phyloP scores from a whole-genome alignment of 2,329 filamentous ascomycete species.

The Epichloe uncinata region DNA sequence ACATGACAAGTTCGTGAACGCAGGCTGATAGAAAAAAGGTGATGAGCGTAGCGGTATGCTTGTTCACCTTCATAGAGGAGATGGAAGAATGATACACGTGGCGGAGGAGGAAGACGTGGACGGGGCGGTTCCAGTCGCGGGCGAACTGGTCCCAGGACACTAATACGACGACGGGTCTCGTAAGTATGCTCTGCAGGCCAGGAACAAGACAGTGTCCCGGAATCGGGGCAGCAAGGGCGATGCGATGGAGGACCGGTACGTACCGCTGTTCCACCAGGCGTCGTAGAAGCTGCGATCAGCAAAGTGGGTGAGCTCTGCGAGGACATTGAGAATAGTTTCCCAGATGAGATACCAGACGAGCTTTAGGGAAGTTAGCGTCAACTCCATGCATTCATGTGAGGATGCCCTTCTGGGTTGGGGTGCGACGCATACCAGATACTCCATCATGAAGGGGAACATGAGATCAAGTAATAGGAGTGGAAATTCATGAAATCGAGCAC shows the following conservation, averaged over 20 bases:
- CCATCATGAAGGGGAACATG: slow-evolving; percentile 66
- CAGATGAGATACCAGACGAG: slow-evolving; percentile 73
- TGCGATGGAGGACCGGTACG: slow-evolving; percentile 4
- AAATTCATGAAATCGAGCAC: slow-evolving; percentile 50
- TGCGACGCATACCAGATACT: slow-evolving; percentile 42
- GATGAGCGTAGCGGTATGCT: slow-evolving; percentile 58
- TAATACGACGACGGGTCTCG: slow-evolving; percentile 7
- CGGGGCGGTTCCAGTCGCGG: slow-evolving; percentile 64
- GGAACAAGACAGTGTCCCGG: too few relatives aligned
- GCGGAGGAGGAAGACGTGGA: slow-evolving; percentile 63
- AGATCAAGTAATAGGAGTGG: slow-evolving; percentile 65
- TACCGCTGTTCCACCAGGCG: slow-evolving; percentile 49
- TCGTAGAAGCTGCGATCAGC: slow-evolving; percentile 63
- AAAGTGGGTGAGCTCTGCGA: slow-evolving; percentile 65
- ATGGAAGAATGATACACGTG: slow-evolving; percentile 73
- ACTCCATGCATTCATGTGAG: too few relatives aligned
- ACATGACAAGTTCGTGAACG: slow-evolving; percentile 67
- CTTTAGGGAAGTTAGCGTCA: not conserved
- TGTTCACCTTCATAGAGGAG: slow-evolving; percentile 56
- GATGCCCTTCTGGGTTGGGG: too few relatives aligned
- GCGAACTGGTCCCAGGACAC: slow-evolving; percentile 65
- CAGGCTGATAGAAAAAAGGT: slow-evolving; percentile 62
- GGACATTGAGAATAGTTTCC: slow-evolving; percentile 60
- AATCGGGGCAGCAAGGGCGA: too few relatives aligned
- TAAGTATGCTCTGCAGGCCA: too few relatives aligned